Percentiles rank a stretch among this genome's conserved stretches.
Conservation (phyloP, 306 rosid species). For the Abrus precatorius region DNA sequence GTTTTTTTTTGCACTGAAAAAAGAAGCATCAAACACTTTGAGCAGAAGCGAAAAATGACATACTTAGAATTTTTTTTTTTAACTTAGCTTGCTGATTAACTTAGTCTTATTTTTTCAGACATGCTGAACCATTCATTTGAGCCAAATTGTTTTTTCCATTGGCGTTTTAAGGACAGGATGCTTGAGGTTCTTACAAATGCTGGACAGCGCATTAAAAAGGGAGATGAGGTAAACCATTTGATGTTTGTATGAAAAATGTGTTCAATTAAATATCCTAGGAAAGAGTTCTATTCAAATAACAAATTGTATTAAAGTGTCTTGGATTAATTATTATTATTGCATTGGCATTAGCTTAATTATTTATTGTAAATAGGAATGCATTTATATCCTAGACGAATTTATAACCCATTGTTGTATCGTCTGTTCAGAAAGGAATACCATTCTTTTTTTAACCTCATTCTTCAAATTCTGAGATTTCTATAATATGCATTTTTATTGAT, state of each 20-base stretch:
- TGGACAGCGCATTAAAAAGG: slow-evolving; percentile 83
- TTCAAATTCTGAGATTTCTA: neutral
- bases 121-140: slow-evolving; percentile 96
- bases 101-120: slow-evolving; percentile 62
- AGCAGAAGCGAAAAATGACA: neutral
- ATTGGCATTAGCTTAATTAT: neutral
- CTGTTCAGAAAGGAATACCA: neutral
- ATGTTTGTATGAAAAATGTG: slow-evolving; percentile 9
- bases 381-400: neutral
- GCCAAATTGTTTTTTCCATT: slow-evolving; percentile 96
- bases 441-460: neutral
- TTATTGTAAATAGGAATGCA: neutral
- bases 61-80: neutral
- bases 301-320: neutral
- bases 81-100: slow-evolving; percentile 41
- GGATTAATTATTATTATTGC: neutral
- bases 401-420: neutral
- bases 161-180: slow-evolving; percentile 98
- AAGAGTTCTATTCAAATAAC: neutral
- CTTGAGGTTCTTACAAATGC: slow-evolving; percentile 98
- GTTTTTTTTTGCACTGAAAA: slow-evolving; percentile 5
- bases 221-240: slow-evolving; percentile 81
- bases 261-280: slow-evolving; percentile 6
- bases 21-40: slow-evolving; percentile 4
- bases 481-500: slow-evolving; percentile 35